These are phyloP conservation scores for Polytolypa hystricis DNA, from an alignment of 2,329 filamentous ascomycete genomes.

Conservation along the genomic window DNA sequence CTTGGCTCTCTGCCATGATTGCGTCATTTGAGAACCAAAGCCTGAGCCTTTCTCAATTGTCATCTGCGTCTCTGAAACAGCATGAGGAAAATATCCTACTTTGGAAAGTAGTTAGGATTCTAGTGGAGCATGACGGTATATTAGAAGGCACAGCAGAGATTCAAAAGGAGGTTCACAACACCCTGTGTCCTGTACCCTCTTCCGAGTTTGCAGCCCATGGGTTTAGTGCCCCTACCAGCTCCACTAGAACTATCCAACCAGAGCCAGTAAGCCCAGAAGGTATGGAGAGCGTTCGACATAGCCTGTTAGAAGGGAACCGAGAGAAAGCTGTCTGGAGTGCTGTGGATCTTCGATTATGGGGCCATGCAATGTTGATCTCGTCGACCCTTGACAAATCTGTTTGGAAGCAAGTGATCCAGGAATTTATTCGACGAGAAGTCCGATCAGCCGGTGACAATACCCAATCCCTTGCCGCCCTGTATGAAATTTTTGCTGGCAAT, in stretches of 20 bases:
- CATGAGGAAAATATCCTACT: conserved; percentile 64
- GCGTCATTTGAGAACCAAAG: conserved; percentile 53
- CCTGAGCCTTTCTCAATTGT: conserved; percentile 38
- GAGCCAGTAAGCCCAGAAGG: conserved; percentile 6
- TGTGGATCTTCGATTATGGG: conserved; percentile 89
- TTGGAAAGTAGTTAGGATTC: conserved; percentile 72
- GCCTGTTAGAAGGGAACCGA: conserved; percentile 65
- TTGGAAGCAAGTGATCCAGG: conserved; percentile 87
- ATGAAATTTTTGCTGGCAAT: conserved; percentile 89
- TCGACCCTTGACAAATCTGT: conserved; percentile 61
- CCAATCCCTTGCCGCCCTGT: conserved; percentile 79
- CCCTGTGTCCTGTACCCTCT: conserved; percentile 54
- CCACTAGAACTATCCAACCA: conserved; percentile 22
- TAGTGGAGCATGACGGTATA: conserved; percentile 77
- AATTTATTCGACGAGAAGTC: conserved; percentile 92
- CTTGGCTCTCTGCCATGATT: conserved; percentile 72
- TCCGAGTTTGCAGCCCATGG: conserved; percentile 17
- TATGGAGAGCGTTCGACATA: conserved; percentile 13
- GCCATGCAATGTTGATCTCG: conserved; percentile 86
- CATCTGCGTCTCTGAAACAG: conserved; percentile 49
- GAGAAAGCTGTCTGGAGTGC: conserved; percentile 90
- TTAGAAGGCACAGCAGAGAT: conserved; percentile 63
- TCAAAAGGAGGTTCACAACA: conserved; percentile 61
- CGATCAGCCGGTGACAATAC: conserved; percentile 69
- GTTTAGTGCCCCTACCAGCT: conserved; percentile 20